Evolutionary conservation across 331 rosid genomes (phyloP), one percentile per base, ranked within the genome.

Genomic region (Cucumis variabilis): DNA sequence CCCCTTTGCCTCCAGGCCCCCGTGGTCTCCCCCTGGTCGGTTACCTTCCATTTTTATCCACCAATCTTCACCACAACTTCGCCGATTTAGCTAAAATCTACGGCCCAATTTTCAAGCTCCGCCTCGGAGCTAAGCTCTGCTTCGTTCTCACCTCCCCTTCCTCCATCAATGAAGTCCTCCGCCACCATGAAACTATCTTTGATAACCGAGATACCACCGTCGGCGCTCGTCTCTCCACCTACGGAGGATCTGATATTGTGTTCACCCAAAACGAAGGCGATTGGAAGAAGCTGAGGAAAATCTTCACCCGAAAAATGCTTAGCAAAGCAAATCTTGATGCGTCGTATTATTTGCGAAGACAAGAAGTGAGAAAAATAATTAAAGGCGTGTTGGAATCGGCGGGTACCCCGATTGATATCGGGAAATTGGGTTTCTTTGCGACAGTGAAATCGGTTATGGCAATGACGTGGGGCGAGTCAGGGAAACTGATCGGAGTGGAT

Each of bases 21-120:
- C 75, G 25, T 13, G 92, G 93, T 16, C 46, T 92, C 17, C 95
- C 93, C 8, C 13, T 93, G 2, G 13, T 92, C 2, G 94, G 93
- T 11, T 88, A 89, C 90, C 90, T 93, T 84, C 94, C 94, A 4
- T 87, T 88, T 87, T 44, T 92, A 21, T 81, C 88, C 5, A 8
- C 72, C 9, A 27, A 89, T 8, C 91, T 87, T 25, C 92, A 90
- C 90, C 82, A 19, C 14, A 86, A 63, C 11, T 90, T 91, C 58
- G 50, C 86, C 17, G 27, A 86, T 4, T 41, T 89, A 69, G 86
- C 90, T 4, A 24, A 8, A 11, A 9, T 81, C 25, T 88, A 89
- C 48, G 93, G 93, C 51, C 91, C 93, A 0, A 83, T 92, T 24
- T 88, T 63, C 91, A 91, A 91, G 74, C 55, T 92, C n/a, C n/a